phyloP scores from a whole-genome alignment of 306 rosid genomes.

The Delonix regia region DNA sequence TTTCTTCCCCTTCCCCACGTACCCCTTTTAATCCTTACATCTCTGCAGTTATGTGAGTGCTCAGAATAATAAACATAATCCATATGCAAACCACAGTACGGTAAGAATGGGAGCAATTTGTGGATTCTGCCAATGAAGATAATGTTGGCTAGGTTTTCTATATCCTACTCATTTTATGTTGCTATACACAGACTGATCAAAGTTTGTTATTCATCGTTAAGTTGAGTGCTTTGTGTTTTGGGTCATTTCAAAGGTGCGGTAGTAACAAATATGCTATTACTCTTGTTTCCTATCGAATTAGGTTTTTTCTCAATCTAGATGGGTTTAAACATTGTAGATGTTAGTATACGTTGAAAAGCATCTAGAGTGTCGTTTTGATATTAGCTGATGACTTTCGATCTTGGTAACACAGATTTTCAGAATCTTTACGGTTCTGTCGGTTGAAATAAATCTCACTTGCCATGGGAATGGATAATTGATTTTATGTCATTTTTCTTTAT shows the following conservation, averaged over 20 bases:
- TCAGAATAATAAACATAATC: background rate
- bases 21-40: background rate
- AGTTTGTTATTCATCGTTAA: background rate
- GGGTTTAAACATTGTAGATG: background rate
- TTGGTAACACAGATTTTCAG: background rate
- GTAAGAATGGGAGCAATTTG: background rate
- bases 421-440: background rate
- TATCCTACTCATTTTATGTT: background rate
- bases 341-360: background rate
- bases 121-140: background rate
- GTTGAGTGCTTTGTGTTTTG: background rate
- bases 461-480: too few species aligned
- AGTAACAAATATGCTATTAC: background rate
- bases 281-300: background rate
- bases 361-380: background rate
- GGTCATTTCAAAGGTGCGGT: background rate
- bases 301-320: background rate
- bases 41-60: background rate
- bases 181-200: background rate
- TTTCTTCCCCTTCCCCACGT: background rate
- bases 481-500: background rate
- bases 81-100: background rate
- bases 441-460: background rate
- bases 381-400: background rate
- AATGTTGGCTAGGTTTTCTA: background rate